phyloP scores from a whole-genome alignment of 2,329 filamentous ascomycete genomes.

The Exophiala lecanii-corni region DNA sequence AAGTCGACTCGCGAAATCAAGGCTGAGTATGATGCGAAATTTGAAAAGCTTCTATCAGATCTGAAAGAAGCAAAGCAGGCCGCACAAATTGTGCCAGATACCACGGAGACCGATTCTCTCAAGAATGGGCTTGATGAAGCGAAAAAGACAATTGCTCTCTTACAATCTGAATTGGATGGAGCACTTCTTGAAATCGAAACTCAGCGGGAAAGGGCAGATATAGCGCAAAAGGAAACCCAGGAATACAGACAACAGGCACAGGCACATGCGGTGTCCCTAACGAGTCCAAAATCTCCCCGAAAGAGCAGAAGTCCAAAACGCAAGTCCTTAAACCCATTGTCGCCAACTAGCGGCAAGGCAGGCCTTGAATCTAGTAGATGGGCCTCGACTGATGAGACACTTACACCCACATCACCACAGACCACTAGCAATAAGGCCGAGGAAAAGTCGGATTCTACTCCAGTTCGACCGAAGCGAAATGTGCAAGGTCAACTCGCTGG shows the following conservation, averaged over 20 bases:
- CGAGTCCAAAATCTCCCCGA: constrained; percentile 14
- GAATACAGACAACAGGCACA: constrained; percentile 13
- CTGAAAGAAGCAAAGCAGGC: constrained; percentile 30
- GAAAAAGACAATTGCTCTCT: constrained; percentile 23
- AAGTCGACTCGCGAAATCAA: constrained; percentile 15
- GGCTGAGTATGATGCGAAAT: constrained; percentile 17
- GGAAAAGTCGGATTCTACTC: not conserved
- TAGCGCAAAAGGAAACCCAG: constrained; percentile 14
- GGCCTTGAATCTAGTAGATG: constrained; percentile 38
- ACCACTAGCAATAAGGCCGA: constrained; percentile 23
- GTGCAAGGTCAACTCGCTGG: constrained; percentile 40
- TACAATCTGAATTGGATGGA: constrained; percentile 31
- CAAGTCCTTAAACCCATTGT: constrained; percentile 17
- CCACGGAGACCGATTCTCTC: constrained; percentile 8
- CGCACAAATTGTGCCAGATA: constrained; percentile 29
- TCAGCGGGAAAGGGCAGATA: constrained; percentile 16
- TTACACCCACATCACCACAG: constrained; percentile 1
- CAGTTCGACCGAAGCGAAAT: constrained; percentile 24
- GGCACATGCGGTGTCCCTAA: constrained; percentile 7
- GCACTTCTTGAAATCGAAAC: constrained; percentile 18
- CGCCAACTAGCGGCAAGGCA: constrained; percentile 14
- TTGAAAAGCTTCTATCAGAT: constrained; percentile 15
- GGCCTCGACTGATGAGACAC: constrained; percentile 29
- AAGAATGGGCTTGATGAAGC: constrained; percentile 16
- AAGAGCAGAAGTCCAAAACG: constrained; percentile 22